Conservation (phyloP, 768 basidiomycete genomes). For the Lactarius psammicola region DNA sequence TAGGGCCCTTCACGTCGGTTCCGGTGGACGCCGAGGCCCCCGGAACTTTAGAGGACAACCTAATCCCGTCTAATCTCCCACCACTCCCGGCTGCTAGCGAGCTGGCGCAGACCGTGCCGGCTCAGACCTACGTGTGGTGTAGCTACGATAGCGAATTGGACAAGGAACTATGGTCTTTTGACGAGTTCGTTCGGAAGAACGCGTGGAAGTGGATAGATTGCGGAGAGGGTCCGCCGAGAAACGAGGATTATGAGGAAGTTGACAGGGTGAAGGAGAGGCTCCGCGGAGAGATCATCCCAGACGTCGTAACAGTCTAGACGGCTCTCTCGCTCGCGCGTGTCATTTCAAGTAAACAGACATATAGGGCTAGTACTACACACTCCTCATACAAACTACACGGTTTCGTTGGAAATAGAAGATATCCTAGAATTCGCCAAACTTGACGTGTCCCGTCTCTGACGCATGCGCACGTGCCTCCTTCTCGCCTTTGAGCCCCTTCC, state of each 20-base stretch:
- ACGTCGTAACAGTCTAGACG: background rate
- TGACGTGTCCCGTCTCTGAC: conserved; percentile 77
- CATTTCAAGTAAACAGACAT: background rate
- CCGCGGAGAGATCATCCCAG: background rate
- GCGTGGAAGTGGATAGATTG: conserved; percentile 74
- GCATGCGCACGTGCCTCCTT: conserved; percentile 91
- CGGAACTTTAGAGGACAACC: conserved; percentile 34
- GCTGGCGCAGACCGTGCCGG: conserved; percentile 42
- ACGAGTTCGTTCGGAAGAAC: conserved; percentile 73
- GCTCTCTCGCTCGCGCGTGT: background rate
- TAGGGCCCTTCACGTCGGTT: conserved; percentile 43
- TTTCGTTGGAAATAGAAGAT: conserved; percentile 3
- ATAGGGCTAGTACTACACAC: background rate
- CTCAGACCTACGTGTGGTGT: conserved; percentile 73
- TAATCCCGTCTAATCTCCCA: conserved; percentile 42
- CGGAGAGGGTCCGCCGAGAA: conserved; percentile 33
- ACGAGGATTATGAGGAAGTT: conserved; percentile 50
- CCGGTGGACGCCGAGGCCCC: conserved; percentile 23
- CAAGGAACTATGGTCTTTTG: conserved; percentile 73
- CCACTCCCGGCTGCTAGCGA: conserved; percentile 41
- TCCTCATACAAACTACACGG: background rate
- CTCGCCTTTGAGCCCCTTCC: conserved; percentile 86
- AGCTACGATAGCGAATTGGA: conserved; percentile 45
- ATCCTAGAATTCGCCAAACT: conserved; percentile 75
- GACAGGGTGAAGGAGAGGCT: conserved; percentile 44